Evolutionary conservation across 371 early-diverging fungal species (phyloP).

Genomic region (Mucor plumbeus): DNA sequence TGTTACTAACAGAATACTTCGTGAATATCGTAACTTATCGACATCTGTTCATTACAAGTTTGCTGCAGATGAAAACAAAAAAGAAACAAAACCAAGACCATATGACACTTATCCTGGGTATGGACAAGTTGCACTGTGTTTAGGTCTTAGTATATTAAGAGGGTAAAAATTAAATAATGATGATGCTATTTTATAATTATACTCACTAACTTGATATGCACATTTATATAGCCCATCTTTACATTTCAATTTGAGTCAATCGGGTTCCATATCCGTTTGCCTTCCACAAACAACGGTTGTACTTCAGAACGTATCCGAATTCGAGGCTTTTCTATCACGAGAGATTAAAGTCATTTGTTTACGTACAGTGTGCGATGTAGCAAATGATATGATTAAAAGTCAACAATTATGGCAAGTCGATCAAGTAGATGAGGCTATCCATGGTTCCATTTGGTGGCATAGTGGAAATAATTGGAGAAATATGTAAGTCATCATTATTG

Average conservation of each 20-base stretch:
- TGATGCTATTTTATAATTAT: background rate
- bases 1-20: constrained; percentile 34
- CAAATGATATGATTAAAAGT: constrained; percentile 48
- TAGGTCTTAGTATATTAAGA: constrained; percentile 43
- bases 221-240: constrained; percentile 30
- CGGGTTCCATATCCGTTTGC: constrained; percentile 43
- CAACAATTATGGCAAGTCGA: constrained; percentile 53
- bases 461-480: constrained; percentile 34
- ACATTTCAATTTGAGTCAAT: constrained; percentile 39
- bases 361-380: constrained; percentile 46
- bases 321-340: constrained; percentile 47
- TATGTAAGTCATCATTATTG: constrained; percentile 35
- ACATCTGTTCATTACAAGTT: constrained; percentile 45
- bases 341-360: constrained; percentile 54
- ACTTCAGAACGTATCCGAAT: constrained; percentile 47
- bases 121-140: constrained; percentile 34
- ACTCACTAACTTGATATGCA: background rate
- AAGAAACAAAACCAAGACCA: background rate
- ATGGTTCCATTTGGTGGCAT: constrained; percentile 45
- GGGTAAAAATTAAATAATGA: constrained; percentile 34
- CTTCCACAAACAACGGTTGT: constrained; percentile 52
- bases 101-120: constrained; percentile 42
- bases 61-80: constrained; percentile 1
- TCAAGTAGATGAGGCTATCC: constrained; percentile 52
- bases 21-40: constrained; percentile 36